Conservation (phyloP, 306 rosid genomes). For the Dryas drummondii region DNA sequence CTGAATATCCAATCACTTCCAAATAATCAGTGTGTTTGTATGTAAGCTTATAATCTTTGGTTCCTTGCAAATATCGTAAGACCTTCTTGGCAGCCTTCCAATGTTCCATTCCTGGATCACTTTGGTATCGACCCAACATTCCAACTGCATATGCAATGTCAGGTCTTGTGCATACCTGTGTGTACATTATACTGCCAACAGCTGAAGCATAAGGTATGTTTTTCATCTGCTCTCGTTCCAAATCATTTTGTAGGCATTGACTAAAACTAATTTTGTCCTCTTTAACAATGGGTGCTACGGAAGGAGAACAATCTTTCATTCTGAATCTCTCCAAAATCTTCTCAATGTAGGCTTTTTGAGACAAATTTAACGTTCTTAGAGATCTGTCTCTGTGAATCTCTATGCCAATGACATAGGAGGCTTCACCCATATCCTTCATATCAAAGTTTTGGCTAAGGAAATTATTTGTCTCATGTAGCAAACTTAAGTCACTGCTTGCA, state of each 20-base stretch:
- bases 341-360: slow-evolving; percentile 1
- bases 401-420: slow-evolving; percentile 6
- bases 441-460: background rate
- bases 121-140: no score
- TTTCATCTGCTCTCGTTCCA: background rate
- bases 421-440: slow-evolving; percentile 1
- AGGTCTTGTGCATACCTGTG: background rate
- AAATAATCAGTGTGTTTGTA: background rate
- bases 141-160: background rate
- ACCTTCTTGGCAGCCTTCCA: background rate
- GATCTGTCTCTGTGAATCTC: background rate
- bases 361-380: background rate
- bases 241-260: background rate
- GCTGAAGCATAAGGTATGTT: background rate
- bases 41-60: background rate
- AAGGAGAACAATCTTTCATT: background rate
- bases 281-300: background rate
- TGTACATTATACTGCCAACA: background rate
- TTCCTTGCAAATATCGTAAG: background rate
- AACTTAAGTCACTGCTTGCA: background rate
- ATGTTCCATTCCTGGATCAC: background rate
- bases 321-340: background rate
- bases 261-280: background rate
- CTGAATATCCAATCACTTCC: slow-evolving; percentile 7
- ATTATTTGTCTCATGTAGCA: background rate